phyloP scores from a whole-genome alignment of 257 asterid species.

The Perilla frutescens region DNA sequence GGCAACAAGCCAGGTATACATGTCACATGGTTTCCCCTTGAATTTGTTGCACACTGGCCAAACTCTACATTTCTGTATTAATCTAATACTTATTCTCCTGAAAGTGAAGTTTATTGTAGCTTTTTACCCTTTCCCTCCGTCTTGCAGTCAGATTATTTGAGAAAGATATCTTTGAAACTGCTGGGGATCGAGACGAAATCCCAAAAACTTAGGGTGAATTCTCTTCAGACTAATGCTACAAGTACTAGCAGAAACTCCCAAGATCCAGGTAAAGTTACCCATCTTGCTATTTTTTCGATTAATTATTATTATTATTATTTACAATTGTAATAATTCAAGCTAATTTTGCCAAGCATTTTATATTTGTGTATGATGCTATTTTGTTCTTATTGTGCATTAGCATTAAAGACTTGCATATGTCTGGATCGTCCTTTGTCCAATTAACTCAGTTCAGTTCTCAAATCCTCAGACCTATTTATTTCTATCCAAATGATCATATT shows the following conservation, averaged over 20 bases:
- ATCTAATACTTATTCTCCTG: conserved; percentile 14
- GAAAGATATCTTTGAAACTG: conserved; percentile 90
- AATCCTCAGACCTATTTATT: neutral
- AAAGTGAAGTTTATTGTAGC: neutral
- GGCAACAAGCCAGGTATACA: conserved; percentile 77
- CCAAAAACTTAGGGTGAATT: conserved; percentile 58
- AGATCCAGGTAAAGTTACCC: conserved; percentile 61
- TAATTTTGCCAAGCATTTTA: conserved; percentile 3
- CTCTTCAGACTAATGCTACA: conserved; percentile 58
- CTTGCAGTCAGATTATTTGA: conserved; percentile 79
- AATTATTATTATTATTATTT: neutral
- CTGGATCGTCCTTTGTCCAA: conserved; percentile 8
- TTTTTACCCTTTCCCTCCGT: conserved; percentile 15
- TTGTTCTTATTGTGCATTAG: conserved; percentile 12
- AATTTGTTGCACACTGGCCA: conserved; percentile 18
- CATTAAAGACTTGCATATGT: neutral
- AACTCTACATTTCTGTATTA: conserved; percentile 15
- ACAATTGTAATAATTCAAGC: conserved; percentile 1
- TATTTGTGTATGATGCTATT: neutral
- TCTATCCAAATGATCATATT: neutral
- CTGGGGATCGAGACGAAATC: conserved; percentile 82
- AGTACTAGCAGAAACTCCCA: conserved; percentile 61
- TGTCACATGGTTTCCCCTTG: conserved; percentile 25
- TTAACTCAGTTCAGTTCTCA: conserved; percentile 2
- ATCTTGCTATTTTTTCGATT: conserved; percentile 16